Evolutionary conservation across 169 alveolate genomes (phyloP), one percentile per base, ranked within the genome.

Genomic region (Cryptosporidium sp.): DNA sequence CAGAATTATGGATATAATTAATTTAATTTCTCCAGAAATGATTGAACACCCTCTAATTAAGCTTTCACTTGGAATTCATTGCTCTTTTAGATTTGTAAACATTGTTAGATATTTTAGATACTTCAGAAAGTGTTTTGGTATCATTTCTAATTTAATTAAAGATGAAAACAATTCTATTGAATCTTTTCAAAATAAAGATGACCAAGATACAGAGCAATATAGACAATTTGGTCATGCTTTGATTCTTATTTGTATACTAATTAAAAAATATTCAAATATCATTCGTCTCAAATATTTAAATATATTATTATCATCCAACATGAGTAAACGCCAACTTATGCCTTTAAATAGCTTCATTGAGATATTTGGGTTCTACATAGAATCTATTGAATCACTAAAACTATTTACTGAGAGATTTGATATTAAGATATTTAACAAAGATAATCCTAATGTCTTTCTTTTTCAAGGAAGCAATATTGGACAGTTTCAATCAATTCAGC

Each of bases 1-100:
- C 12, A 80, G 92, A 6, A 91, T 93, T 56, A 84, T 93, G 18
- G 95, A 93, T 86, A 92, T 91, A n/a, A 53, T 91, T 35, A 92
- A 92, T 70, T 45, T 92, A 42, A 85, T 93, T 80, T 92, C 95
- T 29, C 73, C 84, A 42, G 68, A 23, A 23, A n/a, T 93, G 14
- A 70, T 69, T 45, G 62, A 39, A 8, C 62, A 53, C 21, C 70
- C 67, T 45, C 53, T 91, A 23, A 91, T 93, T 10, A 18, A 67
- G 60, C 89, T 92, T 67, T 71, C 95, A 16, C 68, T 80, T 12
- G 89, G 62, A 31, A 42, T 80, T 48, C 89, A 80, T 44, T 44
- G 75, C 42, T 60, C 89, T 12, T 80, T 80, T n/a, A 60, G 89
- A 29, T 58, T 80, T 18, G 58, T 60, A 6, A 80, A 80, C 60